Evolutionary conservation across 805 yeast genomes (phyloP), one percentile per base, ranked within the genome.

Genomic region (Kluyveromyces dobzhanskii): DNA sequence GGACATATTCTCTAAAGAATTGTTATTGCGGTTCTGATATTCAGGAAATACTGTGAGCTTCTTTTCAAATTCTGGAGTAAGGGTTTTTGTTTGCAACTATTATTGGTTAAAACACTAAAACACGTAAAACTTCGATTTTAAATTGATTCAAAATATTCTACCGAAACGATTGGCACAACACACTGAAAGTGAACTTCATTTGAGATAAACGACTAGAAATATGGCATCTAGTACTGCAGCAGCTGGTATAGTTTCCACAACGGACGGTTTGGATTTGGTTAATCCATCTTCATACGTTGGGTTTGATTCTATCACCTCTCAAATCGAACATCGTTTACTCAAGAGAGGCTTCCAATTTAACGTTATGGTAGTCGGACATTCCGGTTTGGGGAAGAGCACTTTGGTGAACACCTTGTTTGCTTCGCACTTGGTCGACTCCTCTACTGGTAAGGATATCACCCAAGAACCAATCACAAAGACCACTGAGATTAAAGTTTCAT

Each of bases 341-440:
- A 88, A 86, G 62, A 74, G 88, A 52, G 98, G 98, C 3, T 92
- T 92, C 65, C 90, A 86, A 58, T 83, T 92, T 65, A 92, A 92
- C 58, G 66, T 92, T 35, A 87, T 92, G 92, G 81, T 85, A 36
- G 97, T 90, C 35, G 98, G 94, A 27, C 78, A 78, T 53, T 82
- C 95, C 8, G 98, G 98, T 2, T 73, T 92, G 51, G 98, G 98
- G 42, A 92, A 92, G 64, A 77, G 95, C 39, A 92, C 98, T 0
- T 64, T 92, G 49, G 73, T 92, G 48, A 92, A 92, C 67, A 85
- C 97, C 6, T 69, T 92, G 46, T 92, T 92, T 58, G 78, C 95
- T 9, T 73, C 95, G 8, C 86, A 78, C 51, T 70, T 92, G 57
- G 75, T 82, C 27, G 76, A 76, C 38, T 72, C 90, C 5, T 46